Base-by-base conservation (phyloP, 768 basidiomycete genomes). In the Podaxis pistillaris region DNA sequence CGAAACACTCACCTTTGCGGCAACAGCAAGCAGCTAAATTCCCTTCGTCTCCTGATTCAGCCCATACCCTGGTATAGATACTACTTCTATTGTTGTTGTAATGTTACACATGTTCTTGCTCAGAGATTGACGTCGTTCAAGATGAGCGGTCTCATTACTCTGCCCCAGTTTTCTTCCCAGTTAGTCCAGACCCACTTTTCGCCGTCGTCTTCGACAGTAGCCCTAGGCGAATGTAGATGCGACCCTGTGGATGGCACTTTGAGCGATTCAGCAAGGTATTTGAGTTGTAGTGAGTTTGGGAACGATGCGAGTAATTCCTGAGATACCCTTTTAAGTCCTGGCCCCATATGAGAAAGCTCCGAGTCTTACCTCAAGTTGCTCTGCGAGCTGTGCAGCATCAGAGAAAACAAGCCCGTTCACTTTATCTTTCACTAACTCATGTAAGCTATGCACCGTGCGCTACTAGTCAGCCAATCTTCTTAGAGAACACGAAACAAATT, bases 151-250 rank as follows among this genome's bases (percentile, higher is more conserved):
- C 78, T 78, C 57, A 96, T 78, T 19, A 84, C 78, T 49, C 75
- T 77, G 55, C 83, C 81, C 95, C 95, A 98, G 68, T 95, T 95
- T 58, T 93, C 86, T 60, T 88, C 81, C 94, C 95, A 98, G 0
- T 84, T 84, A 24, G 79, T 75, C 92, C 92, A 94, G 36, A 80
- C 77, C 79, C 82, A 82, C 28, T 71, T 69, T 6, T 67, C 71
- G 1, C 68, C 73, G 36, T 64, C 66, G 5, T 68, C 71, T 51
- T 67, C 68, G 46, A 57, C 62, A 54, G 60, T 63, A 19, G 37
- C 47, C 9, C 41, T 56, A 46, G 7, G 69, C 51, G 1, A 70
- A 68, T 8, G 69, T 70, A 0, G 68, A 70, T 7, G 72, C 17
- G n/a, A 60, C 38, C 68, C 63, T 1, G 73, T 72, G 4, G 78